A percentile compares a stretch with the other conserved stretches of the same genome.
phyloP scores from a whole-genome alignment of 768 basidiomycete species.

The Trametes coccinea region DNA sequence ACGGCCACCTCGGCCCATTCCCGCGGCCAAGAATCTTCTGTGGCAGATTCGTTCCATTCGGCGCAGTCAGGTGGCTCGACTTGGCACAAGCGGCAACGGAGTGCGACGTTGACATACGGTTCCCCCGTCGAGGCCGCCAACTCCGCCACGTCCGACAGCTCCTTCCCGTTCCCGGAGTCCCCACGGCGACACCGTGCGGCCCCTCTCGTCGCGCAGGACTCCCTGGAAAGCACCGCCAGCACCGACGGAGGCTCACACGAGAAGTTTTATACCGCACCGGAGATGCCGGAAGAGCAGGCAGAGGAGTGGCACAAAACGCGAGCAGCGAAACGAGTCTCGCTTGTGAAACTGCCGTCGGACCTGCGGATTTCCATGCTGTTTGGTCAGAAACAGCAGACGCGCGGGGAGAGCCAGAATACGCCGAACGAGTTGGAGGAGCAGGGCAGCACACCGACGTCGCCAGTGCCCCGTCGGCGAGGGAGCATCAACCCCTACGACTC shows the following conservation, averaged over 20 bases:
- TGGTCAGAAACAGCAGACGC: slow-evolving; percentile 30
- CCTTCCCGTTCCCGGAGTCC: slow-evolving; percentile 18
- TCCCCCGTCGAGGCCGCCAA: slow-evolving; percentile 6
- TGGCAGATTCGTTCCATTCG: slow-evolving; percentile 66
- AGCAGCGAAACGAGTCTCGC: slow-evolving; percentile 81
- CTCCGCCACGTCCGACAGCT: slow-evolving; percentile 10
- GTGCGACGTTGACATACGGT: slow-evolving; percentile 8
- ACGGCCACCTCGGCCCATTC: slow-evolving; percentile 18
- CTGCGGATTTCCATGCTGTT: slow-evolving; percentile 36
- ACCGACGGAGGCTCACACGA: slow-evolving; percentile 38
- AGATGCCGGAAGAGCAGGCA: slow-evolving; percentile 66
- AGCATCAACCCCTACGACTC: slow-evolving; percentile 17
- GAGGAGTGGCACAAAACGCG: slow-evolving; percentile 88
- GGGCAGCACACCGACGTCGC: slow-evolving; percentile 5
- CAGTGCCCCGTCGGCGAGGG: slow-evolving; percentile 14
- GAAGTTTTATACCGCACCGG: slow-evolving; percentile 46
- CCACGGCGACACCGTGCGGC: slow-evolving; percentile 12
- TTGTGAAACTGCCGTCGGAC: slow-evolving; percentile 70
- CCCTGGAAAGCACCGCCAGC: slow-evolving; percentile 22
- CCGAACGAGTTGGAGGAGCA: slow-evolving; percentile 12
- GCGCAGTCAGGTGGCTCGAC: slow-evolving; percentile 46
- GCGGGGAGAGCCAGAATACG: slow-evolving; percentile 18
- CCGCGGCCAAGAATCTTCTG: slow-evolving; percentile 47
- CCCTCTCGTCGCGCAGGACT: slow-evolving; percentile 25
- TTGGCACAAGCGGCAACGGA: slow-evolving; percentile 12